These are phyloP conservation scores for Pulveroboletus sp. DNA, from an alignment of 768 basidiomycete genomes.

Conservation along the genomic window DNA sequence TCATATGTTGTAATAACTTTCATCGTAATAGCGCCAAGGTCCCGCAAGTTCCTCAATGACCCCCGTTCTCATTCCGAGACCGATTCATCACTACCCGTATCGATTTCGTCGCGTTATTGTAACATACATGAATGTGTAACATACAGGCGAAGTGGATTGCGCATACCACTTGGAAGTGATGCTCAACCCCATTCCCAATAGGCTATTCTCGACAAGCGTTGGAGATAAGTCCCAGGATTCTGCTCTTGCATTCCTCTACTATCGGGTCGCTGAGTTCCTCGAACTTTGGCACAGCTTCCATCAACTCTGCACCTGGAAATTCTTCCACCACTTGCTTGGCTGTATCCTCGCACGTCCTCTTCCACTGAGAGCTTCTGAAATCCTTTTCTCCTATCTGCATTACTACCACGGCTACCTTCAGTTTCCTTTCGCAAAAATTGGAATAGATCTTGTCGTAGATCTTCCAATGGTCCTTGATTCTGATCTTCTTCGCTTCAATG, in stretches of 20 bases:
- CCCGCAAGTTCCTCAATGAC: not conserved
- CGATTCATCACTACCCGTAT: not conserved
- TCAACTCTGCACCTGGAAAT: conserved; percentile 10
- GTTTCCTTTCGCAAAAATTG: conserved; percentile 9
- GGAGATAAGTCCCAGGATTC: conserved; percentile 20
- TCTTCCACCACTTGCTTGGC: conserved; percentile 4
- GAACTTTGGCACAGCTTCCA: conserved; percentile 20
- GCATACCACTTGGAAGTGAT: not conserved
- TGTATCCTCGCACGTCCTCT: conserved; percentile 4
- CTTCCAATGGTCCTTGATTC: conserved; percentile 13
- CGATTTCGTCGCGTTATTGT: not conserved
- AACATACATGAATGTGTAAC: not conserved
- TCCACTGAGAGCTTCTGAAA: conserved; percentile 12
- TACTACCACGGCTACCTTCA: conserved; percentile 17
- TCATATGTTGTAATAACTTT: conserved; percentile 1
- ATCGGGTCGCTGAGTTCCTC: conserved; percentile 7
- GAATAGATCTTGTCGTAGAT: conserved; percentile 15
- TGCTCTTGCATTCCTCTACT: conserved; percentile 18
- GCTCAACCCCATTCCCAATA: not conserved
- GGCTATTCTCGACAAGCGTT: not conserved
- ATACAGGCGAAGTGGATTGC: not conserved
- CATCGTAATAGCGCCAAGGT: not conserved
- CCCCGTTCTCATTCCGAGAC: not conserved
- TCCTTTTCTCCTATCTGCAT: conserved; percentile 11
- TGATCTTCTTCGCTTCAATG: conserved; percentile 18